Evolutionary conservation across 495 filamentous ascomycete genomes (phyloP).

Genomic region (Xylaria bambusicola): DNA sequence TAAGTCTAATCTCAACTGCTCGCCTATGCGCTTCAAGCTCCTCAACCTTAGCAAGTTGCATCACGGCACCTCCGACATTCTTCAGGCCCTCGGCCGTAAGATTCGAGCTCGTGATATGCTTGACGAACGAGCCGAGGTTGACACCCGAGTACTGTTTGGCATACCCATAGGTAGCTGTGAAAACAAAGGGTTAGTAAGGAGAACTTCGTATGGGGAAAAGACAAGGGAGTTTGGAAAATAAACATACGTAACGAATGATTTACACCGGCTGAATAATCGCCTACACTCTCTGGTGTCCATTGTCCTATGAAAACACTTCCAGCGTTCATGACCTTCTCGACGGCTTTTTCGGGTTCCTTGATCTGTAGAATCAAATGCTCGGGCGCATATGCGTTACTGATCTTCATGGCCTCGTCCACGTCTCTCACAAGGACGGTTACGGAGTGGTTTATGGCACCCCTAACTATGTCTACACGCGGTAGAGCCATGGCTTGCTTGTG

Average conservation of each 20-base stretch:
- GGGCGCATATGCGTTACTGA: conserved; percentile 95
- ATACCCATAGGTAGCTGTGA: conserved; percentile 91
- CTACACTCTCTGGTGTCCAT: conserved; percentile 97
- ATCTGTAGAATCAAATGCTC: conserved; percentile 96
- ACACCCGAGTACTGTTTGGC: conserved; percentile 98
- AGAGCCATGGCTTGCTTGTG: conserved; percentile 86
- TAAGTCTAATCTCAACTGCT: conserved; percentile 83
- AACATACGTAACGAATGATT: conserved; percentile 95
- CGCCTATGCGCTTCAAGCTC: conserved; percentile 92
- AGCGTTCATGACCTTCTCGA: conserved; percentile 85
- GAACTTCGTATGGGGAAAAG: not conserved
- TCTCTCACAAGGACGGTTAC: conserved; percentile 81
- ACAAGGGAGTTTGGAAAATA: not conserved
- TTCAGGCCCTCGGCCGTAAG: conserved; percentile 80
- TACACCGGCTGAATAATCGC: conserved; percentile 95
- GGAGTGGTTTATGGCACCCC: conserved; percentile 87
- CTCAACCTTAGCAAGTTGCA: conserved; percentile 91
- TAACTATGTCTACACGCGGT: conserved; percentile 88
- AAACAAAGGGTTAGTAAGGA: not conserved
- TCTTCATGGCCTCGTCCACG: conserved; percentile 78
- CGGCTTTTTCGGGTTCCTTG: conserved; percentile 66
- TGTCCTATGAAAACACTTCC: conserved; percentile 92
- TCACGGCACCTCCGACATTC: conserved; percentile 84
- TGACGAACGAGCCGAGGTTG: conserved; percentile 91
- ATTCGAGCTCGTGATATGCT: conserved; percentile 93